Conservation (phyloP, 768 basidiomycete species). For the Naganishia vishniacii region DNA sequence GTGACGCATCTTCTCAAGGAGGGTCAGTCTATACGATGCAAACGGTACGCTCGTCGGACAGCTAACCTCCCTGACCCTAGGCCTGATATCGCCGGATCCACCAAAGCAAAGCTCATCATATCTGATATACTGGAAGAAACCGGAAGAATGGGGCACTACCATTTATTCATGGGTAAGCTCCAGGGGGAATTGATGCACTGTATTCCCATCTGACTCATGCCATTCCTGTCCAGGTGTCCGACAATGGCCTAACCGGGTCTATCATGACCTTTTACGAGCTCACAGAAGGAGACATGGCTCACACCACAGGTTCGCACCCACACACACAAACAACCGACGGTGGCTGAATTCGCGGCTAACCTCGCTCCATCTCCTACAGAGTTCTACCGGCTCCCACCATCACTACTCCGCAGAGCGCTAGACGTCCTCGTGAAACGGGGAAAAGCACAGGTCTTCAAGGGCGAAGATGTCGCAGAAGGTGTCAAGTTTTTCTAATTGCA, state of each 20-base stretch:
- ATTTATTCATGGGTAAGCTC: slow-evolving; percentile 51
- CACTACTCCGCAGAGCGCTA: slow-evolving; percentile 47
- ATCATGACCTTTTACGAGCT: slow-evolving; percentile 53
- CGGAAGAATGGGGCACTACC: slow-evolving; percentile 50
- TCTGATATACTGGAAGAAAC: slow-evolving; percentile 50
- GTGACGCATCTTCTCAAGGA: slow-evolving; percentile 41
- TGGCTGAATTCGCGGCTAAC: too few relatives aligned
- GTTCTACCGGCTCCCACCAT: slow-evolving; percentile 47
- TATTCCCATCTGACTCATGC: too few relatives aligned
- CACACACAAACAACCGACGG: neutral
- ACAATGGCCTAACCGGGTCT: slow-evolving; percentile 47
- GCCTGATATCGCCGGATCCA: slow-evolving; percentile 38
- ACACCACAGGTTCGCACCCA: slow-evolving; percentile 39
- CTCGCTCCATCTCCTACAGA: slow-evolving; percentile 37
- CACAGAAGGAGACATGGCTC: slow-evolving; percentile 48
- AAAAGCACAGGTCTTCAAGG: slow-evolving; percentile 51
- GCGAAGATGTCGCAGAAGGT: slow-evolving; percentile 48
- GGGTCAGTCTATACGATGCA: slow-evolving; percentile 29
- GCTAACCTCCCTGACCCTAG: slow-evolving; percentile 26
- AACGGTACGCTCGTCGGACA: neutral
- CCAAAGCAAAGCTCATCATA: slow-evolving; percentile 43
- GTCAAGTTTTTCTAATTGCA: slow-evolving; percentile 48
- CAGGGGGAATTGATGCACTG: neutral
- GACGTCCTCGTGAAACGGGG: slow-evolving; percentile 49
- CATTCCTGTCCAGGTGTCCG: slow-evolving; percentile 42